Percentiles rank a stretch among this genome's conserved stretches.
phyloP scores from a whole-genome alignment of 208 protist genomes.

The Histomonas meleagridis region DNA sequence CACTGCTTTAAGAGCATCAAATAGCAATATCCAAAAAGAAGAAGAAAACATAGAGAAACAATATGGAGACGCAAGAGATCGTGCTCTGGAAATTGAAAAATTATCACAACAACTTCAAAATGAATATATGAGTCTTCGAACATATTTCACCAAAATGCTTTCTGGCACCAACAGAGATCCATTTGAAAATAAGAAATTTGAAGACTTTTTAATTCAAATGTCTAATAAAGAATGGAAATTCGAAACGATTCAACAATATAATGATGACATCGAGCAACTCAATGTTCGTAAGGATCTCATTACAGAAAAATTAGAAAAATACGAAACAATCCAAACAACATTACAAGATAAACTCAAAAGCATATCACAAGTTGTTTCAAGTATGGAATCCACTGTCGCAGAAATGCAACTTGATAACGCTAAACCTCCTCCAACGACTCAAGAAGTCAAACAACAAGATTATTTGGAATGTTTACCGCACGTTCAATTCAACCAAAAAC shows the following conservation, averaged over 20 bases:
- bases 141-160: neutral
- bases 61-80: slow-evolving; percentile 6
- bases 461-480: neutral
- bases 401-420: neutral
- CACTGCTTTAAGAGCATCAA: neutral
- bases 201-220: neutral
- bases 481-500: neutral
- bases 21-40: neutral
- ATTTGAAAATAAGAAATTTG: slow-evolving; percentile 16
- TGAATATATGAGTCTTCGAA: neutral
- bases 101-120: neutral
- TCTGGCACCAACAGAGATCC: slow-evolving; percentile 28
- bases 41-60: neutral
- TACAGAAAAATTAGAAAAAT: neutral
- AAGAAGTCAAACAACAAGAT: too few relatives aligned
- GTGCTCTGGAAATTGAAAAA: neutral
- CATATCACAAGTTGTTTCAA: neutral
- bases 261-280: neutral
- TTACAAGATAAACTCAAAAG: neutral
- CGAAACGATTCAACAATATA: neutral
- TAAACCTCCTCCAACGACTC: neutral
- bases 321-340: neutral
- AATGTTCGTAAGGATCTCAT: neutral
- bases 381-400: neutral
- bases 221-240: neutral